Conservation (phyloP, 768 basidiomycete genomes). For the Termitomyces sp. region DNA sequence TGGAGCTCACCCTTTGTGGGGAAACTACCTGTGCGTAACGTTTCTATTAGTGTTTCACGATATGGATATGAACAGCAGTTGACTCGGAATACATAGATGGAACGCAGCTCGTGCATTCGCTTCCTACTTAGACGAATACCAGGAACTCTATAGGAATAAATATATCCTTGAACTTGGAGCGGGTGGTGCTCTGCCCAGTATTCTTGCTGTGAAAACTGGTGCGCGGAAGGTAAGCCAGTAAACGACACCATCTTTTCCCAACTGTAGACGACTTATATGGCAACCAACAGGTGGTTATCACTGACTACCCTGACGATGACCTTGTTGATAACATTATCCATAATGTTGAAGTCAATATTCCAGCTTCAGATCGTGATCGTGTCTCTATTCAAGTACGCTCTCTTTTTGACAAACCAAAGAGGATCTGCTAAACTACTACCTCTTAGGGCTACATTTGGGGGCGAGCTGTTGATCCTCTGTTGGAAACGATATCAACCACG, state of each 20-base stretch:
- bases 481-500: constrained; percentile 28
- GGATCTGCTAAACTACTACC: background rate
- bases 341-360: constrained; percentile 66
- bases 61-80: background rate
- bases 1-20: constrained; percentile 82
- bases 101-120: constrained; percentile 77
- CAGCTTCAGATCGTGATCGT: constrained; percentile 32
- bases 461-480: constrained; percentile 44
- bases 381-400: constrained; percentile 29
- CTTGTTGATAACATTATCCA: constrained; percentile 73
- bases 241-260: background rate
- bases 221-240: constrained; percentile 56
- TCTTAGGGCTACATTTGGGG: constrained; percentile 88
- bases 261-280: background rate
- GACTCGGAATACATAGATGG: constrained; percentile 49
- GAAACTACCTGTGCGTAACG: constrained; percentile 63
- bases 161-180: constrained; percentile 88
- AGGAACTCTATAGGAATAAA: constrained; percentile 40
- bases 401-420: background rate
- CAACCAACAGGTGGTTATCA: constrained; percentile 60
- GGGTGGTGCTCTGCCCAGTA: constrained; percentile 85
- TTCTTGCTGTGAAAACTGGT: constrained; percentile 70
- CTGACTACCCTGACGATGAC: constrained; percentile 86
- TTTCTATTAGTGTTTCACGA: background rate
- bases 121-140: constrained; percentile 60